phyloP scores from a whole-genome alignment of 2,329 filamentous ascomycete species.

The Cercospora zeae-maydis region DNA sequence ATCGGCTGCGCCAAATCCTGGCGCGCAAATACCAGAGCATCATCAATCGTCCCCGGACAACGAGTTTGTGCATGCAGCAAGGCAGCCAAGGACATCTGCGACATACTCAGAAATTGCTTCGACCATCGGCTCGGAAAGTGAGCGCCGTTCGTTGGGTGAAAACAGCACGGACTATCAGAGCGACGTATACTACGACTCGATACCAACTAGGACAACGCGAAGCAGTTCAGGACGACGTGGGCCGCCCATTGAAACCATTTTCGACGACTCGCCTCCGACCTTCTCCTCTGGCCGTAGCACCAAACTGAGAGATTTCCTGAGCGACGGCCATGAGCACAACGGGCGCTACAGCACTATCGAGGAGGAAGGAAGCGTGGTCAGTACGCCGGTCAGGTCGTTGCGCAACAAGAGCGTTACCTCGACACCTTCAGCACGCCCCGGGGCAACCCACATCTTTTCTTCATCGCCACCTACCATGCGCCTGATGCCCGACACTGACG shows the following conservation, averaged over 20 bases:
- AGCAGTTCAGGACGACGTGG: slow-evolving; percentile 65
- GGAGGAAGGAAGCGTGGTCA: slow-evolving; percentile 48
- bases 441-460: slow-evolving; percentile 35
- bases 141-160: slow-evolving; percentile 66
- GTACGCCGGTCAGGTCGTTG: slow-evolving; percentile 46
- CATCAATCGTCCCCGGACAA: slow-evolving; percentile 19
- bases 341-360: slow-evolving; percentile 46
- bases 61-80: slow-evolving; percentile 13
- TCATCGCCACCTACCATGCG: slow-evolving; percentile 47
- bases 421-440: slow-evolving; percentile 39
- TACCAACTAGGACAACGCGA: slow-evolving; percentile 66
- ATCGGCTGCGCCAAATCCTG: slow-evolving; percentile 13
- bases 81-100: slow-evolving; percentile 49
- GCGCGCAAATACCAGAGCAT: slow-evolving; percentile 21
- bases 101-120: slow-evolving; percentile 59
- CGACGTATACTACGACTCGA: slow-evolving; percentile 72
- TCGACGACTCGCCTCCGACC: slow-evolving; percentile 64
- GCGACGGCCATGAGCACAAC: slow-evolving; percentile 40
- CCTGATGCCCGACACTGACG: slow-evolving; percentile 35
- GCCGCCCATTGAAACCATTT: slow-evolving; percentile 71
- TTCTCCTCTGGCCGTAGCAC: slow-evolving; percentile 36
- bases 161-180: slow-evolving; percentile 76
- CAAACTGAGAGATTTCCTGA: slow-evolving; percentile 48
- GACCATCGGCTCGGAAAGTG: slow-evolving; percentile 67
- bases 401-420: slow-evolving; percentile 35